Evolutionary conservation across 176 grass and related monocot genomes (phyloP), one percentile per base, ranked within the genome.

Genomic region (Musa acuminata): DNA sequence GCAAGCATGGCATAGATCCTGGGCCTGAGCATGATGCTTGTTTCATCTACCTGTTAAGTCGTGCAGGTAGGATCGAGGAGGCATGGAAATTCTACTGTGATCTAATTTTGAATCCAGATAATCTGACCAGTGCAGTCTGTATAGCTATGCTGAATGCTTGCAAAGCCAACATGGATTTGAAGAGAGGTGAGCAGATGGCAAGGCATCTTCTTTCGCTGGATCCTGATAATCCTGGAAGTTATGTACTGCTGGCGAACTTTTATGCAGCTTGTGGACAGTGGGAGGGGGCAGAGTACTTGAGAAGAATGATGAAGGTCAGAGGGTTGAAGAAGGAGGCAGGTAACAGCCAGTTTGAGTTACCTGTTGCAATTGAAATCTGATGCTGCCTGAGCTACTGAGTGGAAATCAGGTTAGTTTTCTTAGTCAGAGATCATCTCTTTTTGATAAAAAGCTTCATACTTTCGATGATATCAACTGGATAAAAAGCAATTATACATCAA

Each of bases 1-100:
- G n/a, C 2, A 84, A 80, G 51, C 84, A 92, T 65, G 63, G 55
- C 13, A 79, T 92, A 67, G 69, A 84, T 76, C 89, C 79, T 26
- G 63, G 21, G 10, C 83, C 83, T 35, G 82, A 87, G 78, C 86
- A 92, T 17, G 86, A 84, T 12, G 63, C 73, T 64, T 89, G 84
- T 77, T 78, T 92, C 26, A 89, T 92, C 19, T 54, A 82, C 72
- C 57, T 88, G 81, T 69, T 88, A 66, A 86, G 86, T 51, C 89
- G 84, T 62, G 79, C 86, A 55, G 81, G 89, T 51, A 82, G 53
- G 52, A 57, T 86, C 49, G 84, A 86, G 1, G 79, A 92, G 68
- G 90, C 84, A 55, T 92, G 90, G 90, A 21, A 84, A 84, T 69
- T 92, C 1, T 92, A 89, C 60, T 78, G 79, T 78, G 52, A 70